Evolutionary conservation across 2,329 filamentous ascomycete species (phyloP).

Genomic region (Cladophialophora yegresii): DNA sequence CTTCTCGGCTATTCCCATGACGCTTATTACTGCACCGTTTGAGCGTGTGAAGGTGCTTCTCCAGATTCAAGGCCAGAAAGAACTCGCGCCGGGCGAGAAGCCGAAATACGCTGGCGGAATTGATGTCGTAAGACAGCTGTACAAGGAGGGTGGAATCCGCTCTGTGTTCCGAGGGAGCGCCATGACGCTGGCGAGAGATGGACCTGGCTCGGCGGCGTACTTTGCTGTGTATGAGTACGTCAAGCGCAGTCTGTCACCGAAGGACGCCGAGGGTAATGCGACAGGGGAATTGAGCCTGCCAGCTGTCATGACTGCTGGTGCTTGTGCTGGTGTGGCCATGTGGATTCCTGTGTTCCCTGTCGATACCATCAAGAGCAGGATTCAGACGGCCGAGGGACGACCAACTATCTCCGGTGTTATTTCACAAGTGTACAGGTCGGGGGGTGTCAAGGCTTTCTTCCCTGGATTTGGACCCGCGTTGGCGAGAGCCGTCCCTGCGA

Average conservation of each 20-base stretch:
- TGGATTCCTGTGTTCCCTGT: constrained; percentile 99
- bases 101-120: constrained; percentile 83
- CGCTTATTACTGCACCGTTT: constrained; percentile 95
- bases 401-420: constrained; percentile 79
- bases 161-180: constrained; percentile 88
- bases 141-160: constrained; percentile 83
- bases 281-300: constrained; percentile 75
- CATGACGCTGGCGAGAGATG: constrained; percentile 91
- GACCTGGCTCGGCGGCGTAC: constrained; percentile 89
- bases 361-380: constrained; percentile 90
- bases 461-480: constrained; percentile 92
- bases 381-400: constrained; percentile 88
- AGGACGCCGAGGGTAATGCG: constrained; percentile 72
- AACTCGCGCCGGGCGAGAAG: constrained; percentile 82
- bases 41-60: constrained; percentile 98
- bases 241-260: constrained; percentile 82
- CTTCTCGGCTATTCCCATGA: constrained; percentile 98
- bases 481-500: constrained; percentile 89
- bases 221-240: constrained; percentile 97
- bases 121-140: constrained; percentile 91
- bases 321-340: constrained; percentile 92
- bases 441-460: constrained; percentile 91
- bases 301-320: constrained; percentile 83
- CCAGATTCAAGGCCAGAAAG: constrained; percentile 92
- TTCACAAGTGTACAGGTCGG: constrained; percentile 75